Conservation (phyloP, 352 stramenopile species). For the Phytophthora tentaculata region DNA sequence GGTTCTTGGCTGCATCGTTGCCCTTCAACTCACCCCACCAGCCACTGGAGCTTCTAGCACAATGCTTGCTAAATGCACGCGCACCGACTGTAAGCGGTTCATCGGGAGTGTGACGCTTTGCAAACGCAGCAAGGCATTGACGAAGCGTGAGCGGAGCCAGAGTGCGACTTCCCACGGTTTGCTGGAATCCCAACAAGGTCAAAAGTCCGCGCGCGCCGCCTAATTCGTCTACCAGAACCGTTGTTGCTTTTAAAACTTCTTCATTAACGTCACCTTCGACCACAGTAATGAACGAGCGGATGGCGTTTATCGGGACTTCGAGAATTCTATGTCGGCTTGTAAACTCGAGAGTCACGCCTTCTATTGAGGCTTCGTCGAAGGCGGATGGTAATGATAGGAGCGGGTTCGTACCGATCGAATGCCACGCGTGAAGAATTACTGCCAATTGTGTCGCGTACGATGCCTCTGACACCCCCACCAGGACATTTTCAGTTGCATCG, state of each 20-base stretch:
- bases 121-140: conserved; percentile 68
- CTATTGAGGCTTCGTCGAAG: conserved; percentile 29
- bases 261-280: background rate
- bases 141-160: conserved; percentile 56
- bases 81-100: conserved; percentile 77
- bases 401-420: conserved; percentile 38
- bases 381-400: conserved; percentile 24
- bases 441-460: conserved; percentile 58
- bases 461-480: conserved; percentile 26
- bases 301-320: conserved; percentile 14
- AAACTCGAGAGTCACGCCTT: conserved; percentile 44
- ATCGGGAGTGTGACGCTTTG: conserved; percentile 37
- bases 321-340: conserved; percentile 43
- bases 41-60: conserved; percentile 59
- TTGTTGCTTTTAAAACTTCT: conserved; percentile 6
- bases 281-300: conserved; percentile 34
- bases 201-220: conserved; percentile 66
- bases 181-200: conserved; percentile 69
- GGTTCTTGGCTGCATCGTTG: conserved; percentile 77
- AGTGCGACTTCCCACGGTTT: conserved; percentile 61
- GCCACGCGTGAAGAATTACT: conserved; percentile 48
- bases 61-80: conserved; percentile 83
- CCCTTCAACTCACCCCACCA: conserved; percentile 73
- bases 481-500: conserved; percentile 12
- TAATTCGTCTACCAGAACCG: conserved; percentile 43